Conservation (phyloP, 2,329 filamentous ascomycete species). For the Claviceps purpurea region DNA sequence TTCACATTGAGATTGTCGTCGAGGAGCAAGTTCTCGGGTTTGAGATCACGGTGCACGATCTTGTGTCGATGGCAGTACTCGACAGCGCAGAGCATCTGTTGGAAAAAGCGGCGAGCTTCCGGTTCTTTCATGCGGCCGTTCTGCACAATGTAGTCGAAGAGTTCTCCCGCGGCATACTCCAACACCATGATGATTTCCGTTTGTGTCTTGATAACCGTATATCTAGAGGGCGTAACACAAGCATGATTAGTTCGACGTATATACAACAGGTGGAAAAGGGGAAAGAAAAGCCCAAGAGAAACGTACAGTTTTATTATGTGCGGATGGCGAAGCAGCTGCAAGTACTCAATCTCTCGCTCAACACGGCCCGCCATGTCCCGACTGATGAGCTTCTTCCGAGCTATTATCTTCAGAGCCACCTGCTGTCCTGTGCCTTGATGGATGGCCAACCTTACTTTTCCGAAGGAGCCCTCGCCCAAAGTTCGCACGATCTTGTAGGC, state of each 20-base stretch:
- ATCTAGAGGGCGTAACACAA: conserved; percentile 34
- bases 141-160: conserved; percentile 97
- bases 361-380: conserved; percentile 96
- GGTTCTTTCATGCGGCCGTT: conserved; percentile 83
- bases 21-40: conserved; percentile 90
- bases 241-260: background rate
- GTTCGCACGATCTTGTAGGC: conserved; percentile 86
- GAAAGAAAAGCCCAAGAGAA: background rate
- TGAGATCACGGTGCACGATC: conserved; percentile 94
- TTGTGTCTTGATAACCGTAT: conserved; percentile 90
- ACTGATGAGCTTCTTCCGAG: conserved; percentile 88
- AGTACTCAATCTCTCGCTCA: conserved; percentile 94
- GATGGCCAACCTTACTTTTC: conserved; percentile 93
- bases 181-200: conserved; percentile 98
- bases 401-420: conserved; percentile 96
- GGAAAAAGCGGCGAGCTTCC: conserved; percentile 94
- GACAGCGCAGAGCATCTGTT: conserved; percentile 96
- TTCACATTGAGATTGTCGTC: conserved; percentile 97
- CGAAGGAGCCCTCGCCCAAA: conserved; percentile 91
- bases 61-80: conserved; percentile 99
- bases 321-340: conserved; percentile 87
- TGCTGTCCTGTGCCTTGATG: conserved; percentile 88
- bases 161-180: conserved; percentile 89
- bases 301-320: conserved; percentile 96
- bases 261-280: too few species aligned